Evolutionary conservation across 306 rosid species (phyloP).

Genomic region (Pterocarpus santalinus): DNA sequence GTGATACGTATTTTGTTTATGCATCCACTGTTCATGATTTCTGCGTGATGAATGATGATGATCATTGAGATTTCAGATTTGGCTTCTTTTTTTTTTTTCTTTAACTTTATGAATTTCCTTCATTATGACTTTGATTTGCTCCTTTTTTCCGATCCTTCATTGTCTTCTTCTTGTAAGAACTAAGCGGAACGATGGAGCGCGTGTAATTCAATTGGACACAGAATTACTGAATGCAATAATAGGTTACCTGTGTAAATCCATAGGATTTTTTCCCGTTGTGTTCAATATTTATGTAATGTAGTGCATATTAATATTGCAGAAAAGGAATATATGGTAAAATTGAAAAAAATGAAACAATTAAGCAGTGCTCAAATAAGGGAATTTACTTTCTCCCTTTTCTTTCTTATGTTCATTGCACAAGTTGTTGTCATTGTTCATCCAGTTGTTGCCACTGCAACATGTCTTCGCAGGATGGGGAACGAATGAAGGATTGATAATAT

Average conservation of each 20-base stretch:
- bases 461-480: constrained; percentile 80
- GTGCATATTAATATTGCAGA: not conserved
- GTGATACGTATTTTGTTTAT: constrained; percentile 12
- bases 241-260: not conserved
- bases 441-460: constrained; percentile 34
- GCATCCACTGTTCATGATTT: not conserved
- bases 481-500: constrained; percentile 62
- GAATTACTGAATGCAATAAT: not conserved
- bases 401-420: not conserved
- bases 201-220: not conserved
- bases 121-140: constrained; percentile 13
- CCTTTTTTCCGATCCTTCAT: not conserved
- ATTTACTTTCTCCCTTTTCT: constrained; percentile 6
- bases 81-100: not conserved
- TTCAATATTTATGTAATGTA: not conserved
- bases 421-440: not conserved
- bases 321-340: not conserved
- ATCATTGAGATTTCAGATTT: constrained; percentile 3
- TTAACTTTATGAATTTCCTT: not conserved
- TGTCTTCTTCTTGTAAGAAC: not conserved
- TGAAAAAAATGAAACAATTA: not conserved
- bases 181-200: not conserved
- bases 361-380: not conserved
- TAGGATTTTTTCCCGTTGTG: not conserved
- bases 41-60: not conserved